Percentiles rank a stretch among this genome's conserved stretches.
These are phyloP conservation scores for Albifimbria verrucaria DNA, from an alignment of 2,329 filamentous ascomycete species.

Conservation along the genomic window DNA sequence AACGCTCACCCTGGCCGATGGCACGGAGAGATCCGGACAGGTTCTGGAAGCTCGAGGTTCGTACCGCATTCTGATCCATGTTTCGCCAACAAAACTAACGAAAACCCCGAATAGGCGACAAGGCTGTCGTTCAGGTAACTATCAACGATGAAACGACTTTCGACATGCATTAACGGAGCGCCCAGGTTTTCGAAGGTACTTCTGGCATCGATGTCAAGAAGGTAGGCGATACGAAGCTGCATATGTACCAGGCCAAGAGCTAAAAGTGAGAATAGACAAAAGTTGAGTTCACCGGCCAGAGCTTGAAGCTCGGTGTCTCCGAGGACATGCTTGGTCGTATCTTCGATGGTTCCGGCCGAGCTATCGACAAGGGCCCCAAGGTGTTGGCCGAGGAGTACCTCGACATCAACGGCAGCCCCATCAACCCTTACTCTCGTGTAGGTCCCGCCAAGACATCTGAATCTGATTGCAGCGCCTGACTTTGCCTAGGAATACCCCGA, in stretches of 20 bases:
- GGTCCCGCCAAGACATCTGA: constrained; percentile 22
- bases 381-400: constrained; percentile 97
- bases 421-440: constrained; percentile 97
- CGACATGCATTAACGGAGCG: constrained; percentile 19
- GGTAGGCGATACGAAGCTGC: constrained; percentile 47
- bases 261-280: constrained; percentile 62
- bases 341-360: constrained; percentile 95
- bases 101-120: constrained; percentile 60
- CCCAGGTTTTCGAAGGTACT: constrained; percentile 92
- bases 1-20: constrained; percentile 91
- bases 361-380: constrained; percentile 98
- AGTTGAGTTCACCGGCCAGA: constrained; percentile 96
- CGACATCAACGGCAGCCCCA: constrained; percentile 98
- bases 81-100: constrained; percentile 14
- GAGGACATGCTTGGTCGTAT: constrained; percentile 99
- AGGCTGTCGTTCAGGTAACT: constrained; percentile 88
- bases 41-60: constrained; percentile 95
- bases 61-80: constrained; percentile 10
- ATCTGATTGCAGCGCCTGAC: constrained; percentile 12
- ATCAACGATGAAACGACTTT: constrained; percentile 5
- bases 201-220: constrained; percentile 98
- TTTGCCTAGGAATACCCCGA: constrained; percentile 82
- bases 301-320: constrained; percentile 96
- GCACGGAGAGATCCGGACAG: constrained; percentile 87
- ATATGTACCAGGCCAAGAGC: constrained; percentile 9